Base-by-base conservation (phyloP, 2,329 filamentous ascomycete genomes). In the Colletotrichum chrysophilum region DNA sequence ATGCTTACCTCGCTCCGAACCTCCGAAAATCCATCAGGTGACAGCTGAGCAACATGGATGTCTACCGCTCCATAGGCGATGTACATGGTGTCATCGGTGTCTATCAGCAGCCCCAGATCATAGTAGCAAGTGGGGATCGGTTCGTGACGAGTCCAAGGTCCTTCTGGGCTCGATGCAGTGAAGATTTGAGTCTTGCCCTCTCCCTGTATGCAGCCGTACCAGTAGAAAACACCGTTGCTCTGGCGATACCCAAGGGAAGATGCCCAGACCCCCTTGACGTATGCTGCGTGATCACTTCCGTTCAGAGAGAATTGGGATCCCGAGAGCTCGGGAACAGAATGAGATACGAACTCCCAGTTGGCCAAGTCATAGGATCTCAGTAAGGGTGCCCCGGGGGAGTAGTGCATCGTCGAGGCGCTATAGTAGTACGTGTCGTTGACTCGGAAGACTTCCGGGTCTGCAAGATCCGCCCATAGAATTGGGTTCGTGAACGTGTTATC, bases 191-290 rank as follows among this genome's bases (percentile, higher is more conserved):
- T 78, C 2, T 34, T 56, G 5, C 56, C 73, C 12, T 48, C 68
- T n/a, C 77, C 55, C 2, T 58, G 55, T 4, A 58, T 64, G 55
- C 77, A 71, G 70, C 74, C 70, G 13, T 76, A 52, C 60, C 68
- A 78, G 60, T 78, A 78, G 65, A 60, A 78, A 3, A 70, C 2
- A 0, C 68, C 75, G n/a, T 78, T 70, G 52, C 66, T 71, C 62
- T 76, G 62, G 16, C 77, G 71, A 79, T 90, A 90, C 4, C 86
- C 82, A 75, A 91, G 81, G 1, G 86, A 87, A 3, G 87, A 89
- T 0, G 90, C 90, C 87, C 88, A 92, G n/a, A 89, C 89, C 0
- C 90, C 90, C 64, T 87, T 84, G 7, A 88, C 84, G 75, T 92
- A 92, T 1, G 88, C 89, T 2, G 82, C 80, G 16, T 26, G 55